A percentile compares a stretch with the other conserved stretches of the same genome.
Conservation (phyloP, 768 basidiomycete species). For the Tephrocybe sp. region DNA sequence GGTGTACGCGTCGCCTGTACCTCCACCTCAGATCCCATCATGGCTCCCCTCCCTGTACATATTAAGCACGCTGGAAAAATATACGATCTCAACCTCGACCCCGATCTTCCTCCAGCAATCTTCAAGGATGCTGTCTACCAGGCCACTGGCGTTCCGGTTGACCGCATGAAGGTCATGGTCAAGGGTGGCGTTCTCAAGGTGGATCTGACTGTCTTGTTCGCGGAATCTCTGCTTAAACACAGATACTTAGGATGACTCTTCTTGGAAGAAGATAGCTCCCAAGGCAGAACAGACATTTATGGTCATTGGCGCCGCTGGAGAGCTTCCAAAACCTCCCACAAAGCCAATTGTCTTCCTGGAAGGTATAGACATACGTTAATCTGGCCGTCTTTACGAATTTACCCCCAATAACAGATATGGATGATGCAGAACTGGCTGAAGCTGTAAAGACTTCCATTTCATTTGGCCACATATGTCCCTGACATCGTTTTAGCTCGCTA, state of each 20-base stretch:
- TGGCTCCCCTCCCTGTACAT: slow-evolving; percentile 73
- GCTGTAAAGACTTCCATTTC: slow-evolving; percentile 49
- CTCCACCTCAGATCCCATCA: slow-evolving; percentile 24
- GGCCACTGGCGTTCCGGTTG: slow-evolving; percentile 81
- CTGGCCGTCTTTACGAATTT: neutral
- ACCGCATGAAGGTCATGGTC: slow-evolving; percentile 97
- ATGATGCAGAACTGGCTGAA: slow-evolving; percentile 76
- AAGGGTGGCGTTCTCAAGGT: slow-evolving; percentile 92
- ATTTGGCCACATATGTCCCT: slow-evolving; percentile 1
- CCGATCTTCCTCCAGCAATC: slow-evolving; percentile 60
- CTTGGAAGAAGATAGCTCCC: slow-evolving; percentile 80
- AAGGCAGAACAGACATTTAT: slow-evolving; percentile 89
- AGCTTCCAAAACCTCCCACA: slow-evolving; percentile 85
- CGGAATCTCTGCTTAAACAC: neutral
- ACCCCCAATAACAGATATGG: slow-evolving; percentile 63
- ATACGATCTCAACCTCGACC: slow-evolving; percentile 70
- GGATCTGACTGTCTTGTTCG: slow-evolving; percentile 18
- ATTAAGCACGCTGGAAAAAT: slow-evolving; percentile 91
- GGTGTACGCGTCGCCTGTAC: slow-evolving; percentile 24
- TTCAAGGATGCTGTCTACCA: slow-evolving; percentile 88
- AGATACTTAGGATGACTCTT: slow-evolving; percentile 71
- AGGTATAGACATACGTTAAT: slow-evolving; percentile 42
- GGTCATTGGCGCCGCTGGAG: slow-evolving; percentile 92
- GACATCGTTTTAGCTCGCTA: slow-evolving; percentile 52
- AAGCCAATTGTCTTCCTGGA: slow-evolving; percentile 83